Evolutionary conservation across 192 early-diverging fungal species (phyloP).

Genomic region (Powellomyces hirtus): DNA sequence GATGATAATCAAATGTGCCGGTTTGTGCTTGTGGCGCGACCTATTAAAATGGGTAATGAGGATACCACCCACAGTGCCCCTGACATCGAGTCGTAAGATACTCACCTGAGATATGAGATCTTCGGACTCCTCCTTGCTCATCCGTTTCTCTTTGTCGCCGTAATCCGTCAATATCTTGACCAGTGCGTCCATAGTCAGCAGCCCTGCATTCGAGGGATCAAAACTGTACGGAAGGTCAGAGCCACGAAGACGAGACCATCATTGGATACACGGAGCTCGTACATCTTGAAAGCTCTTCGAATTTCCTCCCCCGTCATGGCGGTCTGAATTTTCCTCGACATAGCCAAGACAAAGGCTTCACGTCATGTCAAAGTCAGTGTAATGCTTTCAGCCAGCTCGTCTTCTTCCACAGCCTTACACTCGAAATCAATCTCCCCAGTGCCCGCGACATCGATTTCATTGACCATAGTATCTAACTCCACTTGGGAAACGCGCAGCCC

Average conservation of each 20-base stretch:
- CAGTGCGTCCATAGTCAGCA: conserved; percentile 29
- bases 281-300: conserved; percentile 42
- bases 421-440: conserved; percentile 62
- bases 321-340: conserved; percentile 52
- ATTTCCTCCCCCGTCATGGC: conserved; percentile 46
- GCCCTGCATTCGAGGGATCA: conserved; percentile 28
- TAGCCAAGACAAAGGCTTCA: conserved; percentile 53
- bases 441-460: conserved; percentile 49
- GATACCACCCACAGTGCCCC: too few relatives aligned
- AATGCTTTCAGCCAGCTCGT: background rate
- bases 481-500: conserved; percentile 44
- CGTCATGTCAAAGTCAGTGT: too few relatives aligned
- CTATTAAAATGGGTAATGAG: conserved; percentile 16
- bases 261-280: too few relatives aligned
- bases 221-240: conserved; percentile 6
- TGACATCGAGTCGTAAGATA: too few relatives aligned
- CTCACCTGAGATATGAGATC: conserved; percentile 45
- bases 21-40: conserved; percentile 49
- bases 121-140: conserved; percentile 44
- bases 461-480: conserved; percentile 52
- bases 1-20: conserved; percentile 46
- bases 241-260: background rate
- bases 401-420: conserved; percentile 23
- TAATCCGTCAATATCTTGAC: conserved; percentile 44
- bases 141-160: conserved; percentile 40